A percentile compares a stretch with the other conserved stretches of the same genome.
Conservation (phyloP, 164 flowering plant genomes). For the Aristolochia contorta region DNA sequence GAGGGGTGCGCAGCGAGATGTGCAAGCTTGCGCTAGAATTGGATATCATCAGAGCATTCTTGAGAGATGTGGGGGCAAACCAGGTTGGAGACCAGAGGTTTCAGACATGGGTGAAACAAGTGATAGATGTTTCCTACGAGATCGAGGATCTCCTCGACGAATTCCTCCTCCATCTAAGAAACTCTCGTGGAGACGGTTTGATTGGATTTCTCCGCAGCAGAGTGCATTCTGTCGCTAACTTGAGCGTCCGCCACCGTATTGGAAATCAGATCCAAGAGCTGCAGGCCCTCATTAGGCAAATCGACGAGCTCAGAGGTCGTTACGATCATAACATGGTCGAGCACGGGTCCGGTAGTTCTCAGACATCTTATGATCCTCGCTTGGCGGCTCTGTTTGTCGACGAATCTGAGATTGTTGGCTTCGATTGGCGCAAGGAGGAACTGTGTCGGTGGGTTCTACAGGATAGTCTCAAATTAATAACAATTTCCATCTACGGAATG, state of each 20-base stretch:
- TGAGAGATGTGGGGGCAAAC: not conserved
- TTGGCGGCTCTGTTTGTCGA: conserved; percentile 25
- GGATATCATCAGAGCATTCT: not conserved
- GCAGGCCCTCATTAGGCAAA: conserved; percentile 16
- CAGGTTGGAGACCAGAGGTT: not conserved
- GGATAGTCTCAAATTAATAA: not conserved
- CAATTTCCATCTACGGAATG: conserved; percentile 11
- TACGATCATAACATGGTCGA: conserved; percentile 1
- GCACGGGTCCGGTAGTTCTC: not conserved
- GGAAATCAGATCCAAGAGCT: conserved; percentile 29
- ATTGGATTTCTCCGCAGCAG: not conserved
- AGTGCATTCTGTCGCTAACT: conserved; percentile 12
- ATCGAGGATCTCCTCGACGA: conserved; percentile 6
- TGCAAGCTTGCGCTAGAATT: not conserved
- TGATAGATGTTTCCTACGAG: conserved; percentile 2
- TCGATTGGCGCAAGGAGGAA: conserved; percentile 28
- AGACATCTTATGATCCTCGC: conserved; percentile 1
- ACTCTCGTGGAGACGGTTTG: not conserved
- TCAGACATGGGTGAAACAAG: conserved; percentile 3
- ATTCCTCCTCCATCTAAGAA: not conserved
- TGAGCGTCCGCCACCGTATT: conserved; percentile 12
- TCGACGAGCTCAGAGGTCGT: not conserved
- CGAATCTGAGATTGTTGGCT: conserved; percentile 36
- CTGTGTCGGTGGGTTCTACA: conserved; percentile 27
- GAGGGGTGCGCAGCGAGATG: not conserved